Evolutionary conservation across 148 eudicot species (phyloP), one percentile per base, ranked within the genome.

Genomic region (Amaranthus cruentus): DNA sequence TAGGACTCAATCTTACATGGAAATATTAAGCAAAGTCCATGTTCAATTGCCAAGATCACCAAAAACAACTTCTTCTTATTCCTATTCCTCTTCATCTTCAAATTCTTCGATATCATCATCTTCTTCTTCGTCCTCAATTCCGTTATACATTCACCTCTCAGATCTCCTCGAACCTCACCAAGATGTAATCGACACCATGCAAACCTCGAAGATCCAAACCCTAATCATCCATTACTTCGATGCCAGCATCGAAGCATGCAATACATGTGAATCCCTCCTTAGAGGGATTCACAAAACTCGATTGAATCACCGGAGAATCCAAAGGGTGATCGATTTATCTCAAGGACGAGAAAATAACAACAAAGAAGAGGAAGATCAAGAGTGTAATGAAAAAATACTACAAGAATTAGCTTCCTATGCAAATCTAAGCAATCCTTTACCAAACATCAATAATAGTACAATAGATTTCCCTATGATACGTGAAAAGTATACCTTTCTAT

Each of bases 201-300:
- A 81, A 73, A 67, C 72, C 71, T 84, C 85, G 2, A 76, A 80
- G 28, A 52, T 82, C 54, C 85, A 85, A 46, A 69, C 67, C 14
- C 84, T 85, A 11, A 83, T 93, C 14, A 55, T 79, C n/a, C 75
- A 86, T 43, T 92, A 87, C 87, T 92, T 85, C 49, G 78, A 85
- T 49, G 81, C 81, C 12, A 88, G 85, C 79, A 72, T 83, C 12
- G 85, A 90, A 28, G 91, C 93, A 4, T 80, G 84, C 72, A 84
- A 78, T 64, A 68, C 78, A 8, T 88, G 97, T 49, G 96, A 85
- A 47, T 14, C 75, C 28, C 85, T 92, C 53, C 87, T 90, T 9
- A 65, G 77, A 54, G 81, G 83, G 14, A 81, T 87, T 69, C 87
- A 87, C n/a, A 87, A 88, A 78, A 78, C 85, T 0, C 86, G 88